Evolutionary conservation across 108 stramenopile species (phyloP), one percentile per base, ranked within the genome.

Genomic region (Skeletonema grethae): DNA sequence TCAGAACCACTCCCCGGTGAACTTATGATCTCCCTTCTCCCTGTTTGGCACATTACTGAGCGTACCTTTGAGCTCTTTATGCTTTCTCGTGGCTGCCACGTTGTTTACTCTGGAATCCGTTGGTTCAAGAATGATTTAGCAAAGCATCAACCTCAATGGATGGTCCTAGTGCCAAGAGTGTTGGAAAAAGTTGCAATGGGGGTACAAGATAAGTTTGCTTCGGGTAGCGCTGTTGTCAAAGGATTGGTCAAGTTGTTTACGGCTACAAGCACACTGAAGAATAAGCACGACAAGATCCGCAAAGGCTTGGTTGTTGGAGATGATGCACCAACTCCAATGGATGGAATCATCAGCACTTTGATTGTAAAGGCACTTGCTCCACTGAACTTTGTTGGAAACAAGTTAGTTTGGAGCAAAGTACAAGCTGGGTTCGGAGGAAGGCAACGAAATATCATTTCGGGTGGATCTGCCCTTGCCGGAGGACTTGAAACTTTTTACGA

Each of bases 21-120:
- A 82, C 82, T 83, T 11, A 93, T 96, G 92, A 65, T 96, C 8
- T 84, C 85, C n/a, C 71, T 96, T 0, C 77, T 96, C 15, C 95
- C 95, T 16, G 90, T 96, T 10, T 96, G 95, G 95, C 95, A 96
- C 64, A 96, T 96, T 39, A 96, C 95, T 24, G 92, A 96, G 74
- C 82, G 95, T 31, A 89, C 95, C 11, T 96, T 96, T 74, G 95
- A 96, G 80, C 73, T 96, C 28, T 93, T 80, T 87, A 90, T 91
- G 90, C 67, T 85, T 28, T 64, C 84, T 12, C 82, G 95, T 41
- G 90, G 92, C 15, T 96, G 95, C 67, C 86, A 82, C 48, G 89
- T 96, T 28, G 95, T 96, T 2, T 98, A 98, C 71, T 91, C 90
- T 18, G 88, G 86, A 59, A 90, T 98, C 57, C 92, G 95, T 15